These are phyloP conservation scores for Solanum lycopersicoides DNA, from an alignment of 257 asterid genomes.

Conservation along the genomic window DNA sequence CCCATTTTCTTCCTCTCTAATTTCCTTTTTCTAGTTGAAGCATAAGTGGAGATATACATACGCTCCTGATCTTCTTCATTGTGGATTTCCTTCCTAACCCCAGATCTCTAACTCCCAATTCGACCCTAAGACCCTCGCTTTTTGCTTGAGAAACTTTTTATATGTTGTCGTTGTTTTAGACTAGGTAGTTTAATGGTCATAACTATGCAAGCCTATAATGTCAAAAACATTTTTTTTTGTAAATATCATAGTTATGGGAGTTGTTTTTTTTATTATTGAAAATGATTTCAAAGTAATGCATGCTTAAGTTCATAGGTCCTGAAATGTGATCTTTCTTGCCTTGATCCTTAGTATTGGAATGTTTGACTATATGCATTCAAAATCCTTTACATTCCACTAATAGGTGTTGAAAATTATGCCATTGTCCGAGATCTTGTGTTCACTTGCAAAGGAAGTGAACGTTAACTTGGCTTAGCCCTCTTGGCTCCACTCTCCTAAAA, in stretches of 20 bases:
- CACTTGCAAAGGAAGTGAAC: background rate
- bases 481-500: no score
- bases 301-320: no score
- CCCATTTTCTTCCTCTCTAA: background rate
- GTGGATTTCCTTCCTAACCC: no score
- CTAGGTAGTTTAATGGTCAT: background rate
- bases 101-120: background rate
- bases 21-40: background rate
- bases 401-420: background rate
- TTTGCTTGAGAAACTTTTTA: background rate
- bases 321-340: background rate
- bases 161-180: background rate
- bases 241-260: background rate
- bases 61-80: background rate
- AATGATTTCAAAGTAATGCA: background rate
- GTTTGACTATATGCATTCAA: background rate
- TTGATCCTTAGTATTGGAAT: background rate
- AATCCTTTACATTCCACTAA: background rate
- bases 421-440: no score
- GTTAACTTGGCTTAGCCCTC: background rate
- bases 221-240: background rate
- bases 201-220: background rate
- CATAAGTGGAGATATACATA: background rate
- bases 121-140: accelerated
- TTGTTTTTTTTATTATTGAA: background rate